Base-by-base conservation (phyloP, 495 filamentous ascomycete species). In the Penicillium desertorum region DNA sequence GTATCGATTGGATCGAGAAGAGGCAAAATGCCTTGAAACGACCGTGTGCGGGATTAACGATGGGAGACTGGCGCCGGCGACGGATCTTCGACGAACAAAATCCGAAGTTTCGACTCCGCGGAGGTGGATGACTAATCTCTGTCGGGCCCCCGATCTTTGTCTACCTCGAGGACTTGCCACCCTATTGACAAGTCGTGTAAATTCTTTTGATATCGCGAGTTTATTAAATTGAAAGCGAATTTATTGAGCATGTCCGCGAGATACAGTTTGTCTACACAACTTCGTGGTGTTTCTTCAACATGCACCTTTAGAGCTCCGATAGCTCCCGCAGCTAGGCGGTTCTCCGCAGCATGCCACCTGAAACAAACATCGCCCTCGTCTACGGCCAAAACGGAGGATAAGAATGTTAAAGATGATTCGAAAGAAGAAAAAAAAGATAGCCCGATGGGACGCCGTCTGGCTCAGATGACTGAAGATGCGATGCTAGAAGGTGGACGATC, bases 381-480 rank as follows among this genome's bases (percentile, higher is more conserved):
- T 37, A 37, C 32, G 11, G 42, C 14, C 10, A 64, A 71, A 14
- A 14, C 51, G 14, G 39, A 66, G 4, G 45, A 62, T 4, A 48
- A 65, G 11, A 39, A 62, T n/a, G 52, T 12, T 5, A 45, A 51
- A 9, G 19, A 52, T 19, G 19, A 43, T 4, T 19, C 61, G 27
- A 53, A 75, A 46, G 56, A 71, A 5, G 56, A 61, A 2, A 47
- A 71, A 47, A 60, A 66, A 23, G 59, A 74, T 53, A 84, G 89
- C 3, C 82, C 90, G 19, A 88, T 96, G 88, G 79, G 84, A 4
- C 78, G 87, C 34, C 83, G 90, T 23, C 78, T 96, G 27, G 76
- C 84, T 42, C 79, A 90, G 67, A 89, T 94, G 68, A 92, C 88
- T 29, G 91, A 96, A 68, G 87, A 94, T 50, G 81, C 80, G 6